Percentiles rank a stretch among this genome's conserved stretches.
Conservation (phyloP, 176 grass and related monocot genomes). For the Canna indica region DNA sequence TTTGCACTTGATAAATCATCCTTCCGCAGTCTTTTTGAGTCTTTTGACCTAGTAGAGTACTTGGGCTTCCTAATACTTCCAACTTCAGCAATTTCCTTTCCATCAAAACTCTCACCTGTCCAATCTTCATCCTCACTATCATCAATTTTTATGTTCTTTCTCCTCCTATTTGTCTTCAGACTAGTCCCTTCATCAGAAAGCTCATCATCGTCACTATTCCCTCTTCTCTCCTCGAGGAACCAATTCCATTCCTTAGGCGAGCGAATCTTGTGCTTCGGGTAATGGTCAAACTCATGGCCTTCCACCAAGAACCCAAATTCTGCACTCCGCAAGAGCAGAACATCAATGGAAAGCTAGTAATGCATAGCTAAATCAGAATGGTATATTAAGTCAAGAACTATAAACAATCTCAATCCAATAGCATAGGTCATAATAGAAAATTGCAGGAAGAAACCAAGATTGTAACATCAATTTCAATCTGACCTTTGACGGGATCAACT, state of each 20-base stretch:
- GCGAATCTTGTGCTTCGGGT: conserved; percentile 38
- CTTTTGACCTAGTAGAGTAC: conserved; percentile 53
- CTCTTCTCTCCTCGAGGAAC: conserved; percentile 46
- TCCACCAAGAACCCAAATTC: conserved; percentile 66
- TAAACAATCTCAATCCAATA: background rate
- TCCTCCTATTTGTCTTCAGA: conserved; percentile 21
- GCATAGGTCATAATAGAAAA: background rate
- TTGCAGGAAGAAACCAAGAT: background rate
- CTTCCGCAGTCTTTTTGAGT: conserved; percentile 24
- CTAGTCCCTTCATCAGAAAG: conserved; percentile 6
- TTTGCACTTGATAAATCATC: background rate
- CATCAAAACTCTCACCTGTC: conserved; percentile 41
- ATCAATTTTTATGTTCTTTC: conserved; percentile 19
- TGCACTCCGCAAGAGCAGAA: conserved; percentile 20
- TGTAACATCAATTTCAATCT: background rate
- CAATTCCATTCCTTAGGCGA: conserved; percentile 66
- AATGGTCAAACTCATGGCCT: conserved; percentile 72
- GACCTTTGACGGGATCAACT: conserved; percentile 63
- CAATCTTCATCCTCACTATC: conserved; percentile 47
- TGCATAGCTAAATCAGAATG: background rate
- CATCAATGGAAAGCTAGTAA: background rate
- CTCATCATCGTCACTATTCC: conserved; percentile 13
- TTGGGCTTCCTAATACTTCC: conserved; percentile 33
- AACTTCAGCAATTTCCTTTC: conserved; percentile 23
- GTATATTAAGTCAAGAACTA: no score